Conservation (phyloP, 2,329 filamentous ascomycete genomes). For the Grosmannia penicillata region DNA sequence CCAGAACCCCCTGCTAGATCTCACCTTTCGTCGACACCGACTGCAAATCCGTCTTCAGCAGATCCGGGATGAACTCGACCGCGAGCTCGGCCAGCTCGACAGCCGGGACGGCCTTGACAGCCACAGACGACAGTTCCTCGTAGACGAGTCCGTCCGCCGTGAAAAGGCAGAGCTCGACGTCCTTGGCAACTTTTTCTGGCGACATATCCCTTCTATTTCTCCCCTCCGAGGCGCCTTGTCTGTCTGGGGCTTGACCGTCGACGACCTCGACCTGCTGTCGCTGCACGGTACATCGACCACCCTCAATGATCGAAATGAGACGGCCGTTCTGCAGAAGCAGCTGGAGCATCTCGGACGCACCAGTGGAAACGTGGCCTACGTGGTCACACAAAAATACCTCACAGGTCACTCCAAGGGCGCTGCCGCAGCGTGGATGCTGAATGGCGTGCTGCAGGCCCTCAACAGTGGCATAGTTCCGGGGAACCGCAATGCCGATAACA, state of each 20-base stretch:
- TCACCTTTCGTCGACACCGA: conserved; percentile 92
- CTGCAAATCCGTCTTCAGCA: conserved; percentile 86
- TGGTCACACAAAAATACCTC: conserved; percentile 98
- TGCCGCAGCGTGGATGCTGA: conserved; percentile 99
- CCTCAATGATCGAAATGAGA: conserved; percentile 99
- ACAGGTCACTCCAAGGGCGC: conserved; percentile 99
- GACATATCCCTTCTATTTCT: conserved; percentile 81
- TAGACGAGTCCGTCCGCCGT: conserved; percentile 75
- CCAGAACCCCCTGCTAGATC: conserved; percentile 88
- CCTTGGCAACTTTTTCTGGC: conserved; percentile 98
- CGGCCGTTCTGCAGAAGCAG: conserved; percentile 91
- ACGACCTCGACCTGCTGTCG: conserved; percentile 86
- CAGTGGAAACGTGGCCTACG: conserved; percentile 91
- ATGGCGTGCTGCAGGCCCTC: conserved; percentile 89
- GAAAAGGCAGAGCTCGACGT: conserved; percentile 86
- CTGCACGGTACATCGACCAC: conserved; percentile 99
- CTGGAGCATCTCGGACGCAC: conserved; percentile 84
- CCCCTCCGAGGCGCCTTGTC: conserved; percentile 90
- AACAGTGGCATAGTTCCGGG: conserved; percentile 89
- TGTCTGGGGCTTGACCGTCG: conserved; percentile 95
- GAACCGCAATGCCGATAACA: conserved; percentile 95
- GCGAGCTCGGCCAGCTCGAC: conserved; percentile 81
- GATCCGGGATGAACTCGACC: conserved; percentile 94
- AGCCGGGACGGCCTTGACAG: conserved; percentile 69
- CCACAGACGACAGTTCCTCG: conserved; percentile 73